phyloP scores from a whole-genome alignment of 495 filamentous ascomycete genomes.

The Filosporella fistucella region DNA sequence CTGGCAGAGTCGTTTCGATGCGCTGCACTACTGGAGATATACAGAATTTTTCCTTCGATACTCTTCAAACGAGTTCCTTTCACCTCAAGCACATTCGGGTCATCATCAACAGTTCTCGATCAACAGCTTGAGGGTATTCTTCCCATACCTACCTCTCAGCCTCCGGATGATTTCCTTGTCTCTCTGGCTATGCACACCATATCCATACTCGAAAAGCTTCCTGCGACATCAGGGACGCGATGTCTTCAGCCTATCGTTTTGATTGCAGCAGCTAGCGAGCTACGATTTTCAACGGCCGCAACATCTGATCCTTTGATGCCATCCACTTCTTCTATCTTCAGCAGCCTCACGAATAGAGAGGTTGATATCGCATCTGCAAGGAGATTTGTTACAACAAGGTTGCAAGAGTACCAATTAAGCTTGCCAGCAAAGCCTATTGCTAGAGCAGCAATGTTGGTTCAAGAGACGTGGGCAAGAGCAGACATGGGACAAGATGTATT shows the following conservation, averaged over 20 bases:
- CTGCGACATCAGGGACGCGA: constrained; percentile 47
- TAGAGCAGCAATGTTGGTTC: constrained; percentile 40
- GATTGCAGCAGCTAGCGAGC: constrained; percentile 44
- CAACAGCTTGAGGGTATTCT: too few species aligned
- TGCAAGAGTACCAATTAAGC: constrained; percentile 17
- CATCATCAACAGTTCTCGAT: neutral
- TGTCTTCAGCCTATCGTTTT: constrained; percentile 52
- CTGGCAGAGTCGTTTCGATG: constrained; percentile 54
- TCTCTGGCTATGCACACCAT: constrained; percentile 49
- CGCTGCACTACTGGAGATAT: constrained; percentile 48
- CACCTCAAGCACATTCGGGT: constrained; percentile 9
- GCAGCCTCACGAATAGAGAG: constrained; percentile 17
- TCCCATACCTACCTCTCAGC: constrained; percentile 10
- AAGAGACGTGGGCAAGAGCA: constrained; percentile 47
- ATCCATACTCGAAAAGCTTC: constrained; percentile 44
- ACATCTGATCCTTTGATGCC: neutral
- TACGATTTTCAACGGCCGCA: constrained; percentile 34
- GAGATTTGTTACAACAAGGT: constrained; percentile 13
- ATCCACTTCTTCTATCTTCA: constrained; percentile 4
- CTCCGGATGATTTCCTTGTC: constrained; percentile 42
- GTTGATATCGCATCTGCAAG: constrained; percentile 17
- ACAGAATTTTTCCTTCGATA: constrained; percentile 50
- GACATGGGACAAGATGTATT: constrained; percentile 36
- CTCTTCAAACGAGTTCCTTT: constrained; percentile 37
- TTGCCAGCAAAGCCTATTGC: constrained; percentile 49